A percentile compares a stretch with the other conserved stretches of the same genome.
Evolutionary conservation across 192 early-diverging fungal genomes (phyloP).

Genomic region (Pilaira anomala): DNA sequence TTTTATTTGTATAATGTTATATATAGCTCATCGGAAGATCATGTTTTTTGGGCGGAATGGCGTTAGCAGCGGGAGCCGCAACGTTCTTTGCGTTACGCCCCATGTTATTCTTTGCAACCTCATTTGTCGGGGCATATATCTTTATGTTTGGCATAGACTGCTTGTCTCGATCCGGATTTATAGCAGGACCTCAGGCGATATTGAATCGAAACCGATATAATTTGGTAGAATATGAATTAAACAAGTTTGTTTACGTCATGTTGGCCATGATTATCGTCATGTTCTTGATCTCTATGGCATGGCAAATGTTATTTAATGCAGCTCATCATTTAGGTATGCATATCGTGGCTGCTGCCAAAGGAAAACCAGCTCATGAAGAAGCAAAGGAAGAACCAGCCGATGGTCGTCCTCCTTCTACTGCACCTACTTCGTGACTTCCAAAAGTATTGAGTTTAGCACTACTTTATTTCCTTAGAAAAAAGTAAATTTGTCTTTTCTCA

Average conservation of each 20-base stretch:
- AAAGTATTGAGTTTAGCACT: too few relatives aligned
- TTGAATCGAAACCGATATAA: constrained; percentile 18
- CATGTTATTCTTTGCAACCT: constrained; percentile 7
- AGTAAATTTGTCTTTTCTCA: too few relatives aligned
- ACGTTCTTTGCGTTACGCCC: constrained; percentile 18
- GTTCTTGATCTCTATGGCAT: constrained; percentile 20
- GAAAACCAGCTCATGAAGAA: too few relatives aligned
- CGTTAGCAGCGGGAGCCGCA: neutral
- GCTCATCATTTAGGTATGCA: neutral
- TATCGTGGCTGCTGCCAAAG: too few relatives aligned
- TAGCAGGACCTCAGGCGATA: constrained; percentile 4
- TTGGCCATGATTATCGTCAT: constrained; percentile 16
- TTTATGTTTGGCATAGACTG: constrained; percentile 22
- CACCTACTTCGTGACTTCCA: too few relatives aligned
- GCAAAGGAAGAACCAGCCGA: too few relatives aligned
- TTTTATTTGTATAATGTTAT: too few relatives aligned
- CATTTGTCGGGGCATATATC: constrained; percentile 17
- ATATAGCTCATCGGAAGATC: neutral
- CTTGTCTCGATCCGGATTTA: constrained; percentile 18
- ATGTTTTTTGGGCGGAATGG: constrained; percentile 11
- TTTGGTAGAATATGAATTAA: neutral
- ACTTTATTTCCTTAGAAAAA: too few relatives aligned
- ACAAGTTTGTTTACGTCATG: constrained; percentile 2
- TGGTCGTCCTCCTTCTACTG: too few relatives aligned
- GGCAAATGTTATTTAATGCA: constrained; percentile 10